Conservation (phyloP, 345 rosid genomes). For the Populus alba region DNA sequence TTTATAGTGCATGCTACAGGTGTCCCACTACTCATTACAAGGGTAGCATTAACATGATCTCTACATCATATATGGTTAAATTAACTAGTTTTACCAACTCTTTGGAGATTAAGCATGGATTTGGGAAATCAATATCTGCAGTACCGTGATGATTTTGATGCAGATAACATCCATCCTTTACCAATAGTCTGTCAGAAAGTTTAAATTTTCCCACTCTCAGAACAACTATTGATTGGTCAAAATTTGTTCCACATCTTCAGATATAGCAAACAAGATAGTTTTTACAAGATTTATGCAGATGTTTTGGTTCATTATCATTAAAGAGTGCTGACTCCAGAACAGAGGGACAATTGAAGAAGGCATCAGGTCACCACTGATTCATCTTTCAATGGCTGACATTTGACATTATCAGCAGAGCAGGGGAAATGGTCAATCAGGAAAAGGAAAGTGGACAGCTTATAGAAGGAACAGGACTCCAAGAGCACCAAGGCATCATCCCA, state of each 20-base stretch:
- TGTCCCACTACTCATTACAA: background rate
- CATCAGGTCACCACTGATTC: background rate
- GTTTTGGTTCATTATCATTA: background rate
- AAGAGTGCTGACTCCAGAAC: background rate
- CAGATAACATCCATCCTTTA: too few relatives aligned
- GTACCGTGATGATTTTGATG: too few relatives aligned
- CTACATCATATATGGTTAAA: background rate
- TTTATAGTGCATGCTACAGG: background rate
- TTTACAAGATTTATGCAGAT: background rate
- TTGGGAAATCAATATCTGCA: too few relatives aligned
- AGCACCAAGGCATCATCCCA: background rate
- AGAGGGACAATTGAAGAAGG: background rate
- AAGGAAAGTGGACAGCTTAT: background rate
- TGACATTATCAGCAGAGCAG: background rate
- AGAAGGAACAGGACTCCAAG: background rate
- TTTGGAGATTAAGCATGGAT: background rate
- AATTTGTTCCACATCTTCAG: background rate
- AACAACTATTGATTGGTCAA: background rate
- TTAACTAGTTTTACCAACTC: background rate
- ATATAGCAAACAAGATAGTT: background rate
- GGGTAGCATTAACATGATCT: background rate
- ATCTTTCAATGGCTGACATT: background rate
- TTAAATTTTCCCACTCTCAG: background rate
- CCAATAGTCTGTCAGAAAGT: too few relatives aligned
- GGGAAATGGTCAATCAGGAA: background rate